Evolutionary conservation across 129 eudicot species (phyloP).

Genomic region (Centrapalus pauciflorus): DNA sequence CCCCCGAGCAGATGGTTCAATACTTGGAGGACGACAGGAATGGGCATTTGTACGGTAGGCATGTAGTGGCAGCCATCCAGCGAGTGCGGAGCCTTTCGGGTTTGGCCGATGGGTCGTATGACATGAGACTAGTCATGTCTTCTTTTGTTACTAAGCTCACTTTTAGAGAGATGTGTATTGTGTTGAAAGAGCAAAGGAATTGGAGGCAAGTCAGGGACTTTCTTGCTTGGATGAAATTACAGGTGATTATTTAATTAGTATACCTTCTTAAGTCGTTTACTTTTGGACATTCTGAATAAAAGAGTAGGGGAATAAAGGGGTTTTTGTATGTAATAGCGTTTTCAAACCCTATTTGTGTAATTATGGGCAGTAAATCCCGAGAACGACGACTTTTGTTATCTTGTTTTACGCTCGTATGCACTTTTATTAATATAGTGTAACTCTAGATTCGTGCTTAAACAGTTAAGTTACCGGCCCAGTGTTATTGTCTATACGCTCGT

Average conservation of each 20-base stretch:
- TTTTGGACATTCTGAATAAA: too few species aligned
- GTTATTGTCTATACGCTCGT: conserved; percentile 78
- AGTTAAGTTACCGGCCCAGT: conserved; percentile 89
- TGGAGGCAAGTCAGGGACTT: conserved; percentile 91
- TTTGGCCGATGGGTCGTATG: conserved; percentile 60
- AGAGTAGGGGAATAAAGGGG: too few species aligned
- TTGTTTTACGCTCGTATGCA: background rate
- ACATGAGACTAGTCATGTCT: conserved; percentile 77
- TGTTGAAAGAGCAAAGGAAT: conserved; percentile 74
- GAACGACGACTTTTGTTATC: background rate
- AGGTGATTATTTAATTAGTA: conserved; percentile 42
- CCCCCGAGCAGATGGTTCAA: conserved; percentile 90
- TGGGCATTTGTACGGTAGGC: conserved; percentile 83
- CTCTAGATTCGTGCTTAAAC: conserved; percentile 64
- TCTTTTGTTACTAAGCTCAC: conserved; percentile 77
- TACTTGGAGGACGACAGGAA: conserved; percentile 87
- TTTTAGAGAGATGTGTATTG: conserved; percentile 87
- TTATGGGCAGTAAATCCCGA: too few species aligned
- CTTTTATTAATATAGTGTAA: conserved; percentile 51
- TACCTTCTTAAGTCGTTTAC: too few species aligned
- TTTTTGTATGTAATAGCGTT: too few species aligned
- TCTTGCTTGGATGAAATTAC: conserved; percentile 93
- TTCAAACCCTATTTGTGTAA: too few species aligned
- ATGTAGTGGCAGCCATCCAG: conserved; percentile 87
- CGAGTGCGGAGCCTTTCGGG: conserved; percentile 60